Evolutionary conservation across 176 grass and related monocot genomes (phyloP), one percentile per base, ranked within the genome.

Genomic region (Zea luxurians): DNA sequence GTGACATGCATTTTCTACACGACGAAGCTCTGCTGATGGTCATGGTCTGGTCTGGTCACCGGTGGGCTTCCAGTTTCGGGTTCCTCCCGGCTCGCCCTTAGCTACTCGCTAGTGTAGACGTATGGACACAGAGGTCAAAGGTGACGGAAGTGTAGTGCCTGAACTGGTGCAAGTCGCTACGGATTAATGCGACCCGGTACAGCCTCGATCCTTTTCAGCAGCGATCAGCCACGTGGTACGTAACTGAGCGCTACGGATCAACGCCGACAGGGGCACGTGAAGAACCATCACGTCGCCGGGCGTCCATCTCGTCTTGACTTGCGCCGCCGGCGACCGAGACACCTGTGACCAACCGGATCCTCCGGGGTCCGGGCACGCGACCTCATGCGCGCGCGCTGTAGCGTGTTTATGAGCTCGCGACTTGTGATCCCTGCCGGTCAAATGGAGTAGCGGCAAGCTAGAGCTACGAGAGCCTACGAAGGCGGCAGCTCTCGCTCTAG

Each of bases 361-460:
- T 37, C 48, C 66, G 62, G 61, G 8, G 10, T 61, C 59, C 59
- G 37, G 46, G 17, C 70, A 10, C 70, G 59, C 46, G 58, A 82
- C 70, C 44, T 37, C 45, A 82, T 4, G 10, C 12, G 0, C 15
- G 2, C 46, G 50, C 15, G 54, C 17, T 17, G 61, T 66, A 13
- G 37, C 15, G 15, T 50, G 71, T 75, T 83, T 67, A 75, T 34
- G 64, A 76, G 1, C 73, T 69, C 35, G 82, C 71, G 82, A 83
- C 43, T 70, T 83, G 4, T 13, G 81, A 68, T 68, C 21, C 71
- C 6, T 16, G 53, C 50, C 8, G 17, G 64, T 50, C 82, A 70
- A 48, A 55, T 40, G 61, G 60, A 13, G 70, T 8, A 36, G 80
- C 13, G 16, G 68, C 7, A 27, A 46, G 17, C 16, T 13, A 59